These are phyloP conservation scores for Populus hybrid DNA, from an alignment of 441 rosid species.

Conservation along the genomic window DNA sequence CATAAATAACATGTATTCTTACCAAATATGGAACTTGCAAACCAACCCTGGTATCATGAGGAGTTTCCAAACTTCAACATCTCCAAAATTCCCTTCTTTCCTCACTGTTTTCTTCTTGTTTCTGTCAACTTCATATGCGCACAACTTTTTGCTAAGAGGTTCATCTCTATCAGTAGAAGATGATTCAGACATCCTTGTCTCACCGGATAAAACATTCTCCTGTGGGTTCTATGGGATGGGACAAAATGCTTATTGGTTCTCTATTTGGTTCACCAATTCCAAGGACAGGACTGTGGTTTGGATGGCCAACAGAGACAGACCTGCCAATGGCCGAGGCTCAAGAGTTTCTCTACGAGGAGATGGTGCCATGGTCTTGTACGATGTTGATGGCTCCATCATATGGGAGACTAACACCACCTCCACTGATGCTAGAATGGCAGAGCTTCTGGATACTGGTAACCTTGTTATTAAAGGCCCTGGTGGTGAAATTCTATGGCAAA, in stretches of 20 bases:
- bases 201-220: slow-evolving; percentile 36
- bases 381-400: slow-evolving; percentile 31
- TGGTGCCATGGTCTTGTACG: slow-evolving; percentile 38
- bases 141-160: slow-evolving; percentile 21
- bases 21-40: no score
- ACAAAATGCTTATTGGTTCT: slow-evolving; percentile 46
- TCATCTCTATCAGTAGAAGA: slow-evolving; percentile 37
- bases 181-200: slow-evolving; percentile 20
- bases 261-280: slow-evolving; percentile 40
- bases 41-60: neutral
- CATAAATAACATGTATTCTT: no score
- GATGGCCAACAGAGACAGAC: slow-evolving; percentile 48
- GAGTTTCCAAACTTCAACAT: neutral
- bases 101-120: slow-evolving; percentile 9
- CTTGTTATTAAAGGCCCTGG: slow-evolving; percentile 19
- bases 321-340: slow-evolving; percentile 44
- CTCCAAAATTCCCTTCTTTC: neutral
- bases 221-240: slow-evolving; percentile 40
- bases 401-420: slow-evolving; percentile 36
- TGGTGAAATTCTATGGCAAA: slow-evolving; percentile 24
- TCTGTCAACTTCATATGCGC: slow-evolving; percentile 6
- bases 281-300: slow-evolving; percentile 38
- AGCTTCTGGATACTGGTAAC: slow-evolving; percentile 29
- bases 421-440: slow-evolving; percentile 17
- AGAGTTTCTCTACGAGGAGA: slow-evolving; percentile 24